phyloP scores from a whole-genome alignment of 257 asterid genomes.

The Fraxinus quadrangulata region DNA sequence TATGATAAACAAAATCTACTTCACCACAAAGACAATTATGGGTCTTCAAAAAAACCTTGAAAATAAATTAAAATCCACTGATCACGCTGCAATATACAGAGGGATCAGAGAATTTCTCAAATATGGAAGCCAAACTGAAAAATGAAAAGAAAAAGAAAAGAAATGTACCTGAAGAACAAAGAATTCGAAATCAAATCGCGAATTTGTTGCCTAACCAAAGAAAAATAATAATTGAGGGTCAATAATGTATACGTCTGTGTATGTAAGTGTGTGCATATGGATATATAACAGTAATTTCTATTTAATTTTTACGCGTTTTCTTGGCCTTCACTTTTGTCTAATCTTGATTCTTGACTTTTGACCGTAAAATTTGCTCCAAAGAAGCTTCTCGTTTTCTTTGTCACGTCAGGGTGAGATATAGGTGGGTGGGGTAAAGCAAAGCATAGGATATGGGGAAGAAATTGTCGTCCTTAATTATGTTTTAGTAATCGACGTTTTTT shows the following conservation, averaged over 20 bases:
- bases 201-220: conserved; percentile 39
- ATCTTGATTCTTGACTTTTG: neutral
- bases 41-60: conserved; percentile 11
- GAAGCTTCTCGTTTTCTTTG: neutral
- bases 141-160: neutral
- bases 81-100: conserved; percentile 42
- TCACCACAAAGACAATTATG: conserved; percentile 14
- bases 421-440: neutral
- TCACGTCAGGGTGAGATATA: neutral
- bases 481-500: conserved; percentile 12
- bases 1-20: neutral
- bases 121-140: neutral
- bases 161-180: conserved; percentile 37
- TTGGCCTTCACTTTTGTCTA: neutral
- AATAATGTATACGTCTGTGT: conserved; percentile 6
- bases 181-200: conserved; percentile 36
- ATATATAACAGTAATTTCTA: neutral
- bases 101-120: conserved; percentile 31
- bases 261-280: neutral
- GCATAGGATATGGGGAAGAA: conserved; percentile 22
- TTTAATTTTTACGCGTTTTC: neutral
- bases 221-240: conserved; percentile 20
- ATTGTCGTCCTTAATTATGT: neutral
- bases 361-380: neutral
- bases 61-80: conserved; percentile 39